A percentile compares a stretch with the other conserved stretches of the same genome.
Conservation (phyloP, 257 asterid genomes). For the Przewalskia tangutica region DNA sequence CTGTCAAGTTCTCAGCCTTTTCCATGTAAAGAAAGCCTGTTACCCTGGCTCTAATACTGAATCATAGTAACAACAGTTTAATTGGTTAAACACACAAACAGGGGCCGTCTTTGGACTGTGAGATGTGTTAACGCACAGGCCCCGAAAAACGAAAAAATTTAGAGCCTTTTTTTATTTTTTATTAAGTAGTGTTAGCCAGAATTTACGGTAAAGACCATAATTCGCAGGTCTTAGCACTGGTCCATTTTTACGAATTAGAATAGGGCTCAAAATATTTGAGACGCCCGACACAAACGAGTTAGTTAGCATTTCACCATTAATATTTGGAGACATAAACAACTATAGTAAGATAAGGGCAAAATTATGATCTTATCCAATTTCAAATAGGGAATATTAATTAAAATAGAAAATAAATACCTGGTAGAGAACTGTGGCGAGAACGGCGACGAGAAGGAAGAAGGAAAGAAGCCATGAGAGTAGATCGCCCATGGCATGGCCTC, state of each 20-base stretch:
- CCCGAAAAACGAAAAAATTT: too few species aligned
- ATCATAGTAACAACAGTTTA: neutral
- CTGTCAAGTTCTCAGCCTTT: neutral
- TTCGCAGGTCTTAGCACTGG: too few species aligned
- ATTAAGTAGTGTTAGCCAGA: too few species aligned
- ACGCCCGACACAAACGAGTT: neutral
- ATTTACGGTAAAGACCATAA: too few species aligned
- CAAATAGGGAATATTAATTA: neutral
- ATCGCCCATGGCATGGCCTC: constrained; percentile 37
- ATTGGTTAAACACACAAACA: neutral
- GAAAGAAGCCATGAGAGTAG: constrained; percentile 65
- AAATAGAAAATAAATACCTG: constrained; percentile 32
- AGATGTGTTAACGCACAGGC: too few species aligned
- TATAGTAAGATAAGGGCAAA: neutral
- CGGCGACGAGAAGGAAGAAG: constrained; percentile 58
- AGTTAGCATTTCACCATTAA: neutral
- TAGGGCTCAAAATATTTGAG: too few species aligned
- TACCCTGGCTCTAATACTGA: neutral
- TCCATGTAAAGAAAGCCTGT: neutral
- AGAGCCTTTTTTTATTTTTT: too few species aligned
- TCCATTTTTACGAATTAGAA: too few species aligned
- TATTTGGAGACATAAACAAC: neutral
- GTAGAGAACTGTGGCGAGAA: constrained; percentile 54
- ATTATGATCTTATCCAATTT: neutral
- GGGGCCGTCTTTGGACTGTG: too few species aligned